phyloP scores from a whole-genome alignment of 1,139 yeast species.

The Taiozyma onychis region DNA sequence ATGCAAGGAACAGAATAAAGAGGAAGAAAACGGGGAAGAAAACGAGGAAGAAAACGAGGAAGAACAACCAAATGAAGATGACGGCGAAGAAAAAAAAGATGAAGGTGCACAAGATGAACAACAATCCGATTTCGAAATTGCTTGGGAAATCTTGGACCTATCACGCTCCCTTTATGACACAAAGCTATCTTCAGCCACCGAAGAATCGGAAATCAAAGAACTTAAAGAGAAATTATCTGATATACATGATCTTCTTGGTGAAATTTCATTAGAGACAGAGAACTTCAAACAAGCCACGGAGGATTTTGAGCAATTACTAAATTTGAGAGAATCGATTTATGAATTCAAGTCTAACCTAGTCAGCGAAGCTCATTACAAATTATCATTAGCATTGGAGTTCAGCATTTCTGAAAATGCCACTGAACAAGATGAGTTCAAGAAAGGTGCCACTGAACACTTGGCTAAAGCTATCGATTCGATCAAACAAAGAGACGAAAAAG shows the following conservation, averaged over 20 bases:
- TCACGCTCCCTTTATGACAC: conserved; percentile 58
- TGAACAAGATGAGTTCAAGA: conserved; percentile 33
- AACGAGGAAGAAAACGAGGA: conserved; percentile 32
- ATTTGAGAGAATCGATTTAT: conserved; percentile 45
- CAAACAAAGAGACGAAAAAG: conserved; percentile 28
- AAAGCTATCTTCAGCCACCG: conserved; percentile 7
- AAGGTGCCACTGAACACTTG: conserved; percentile 54
- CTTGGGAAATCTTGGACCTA: conserved; percentile 82
- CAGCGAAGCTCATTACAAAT: conserved; percentile 78
- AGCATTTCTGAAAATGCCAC: conserved; percentile 38
- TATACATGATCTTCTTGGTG: conserved; percentile 78
- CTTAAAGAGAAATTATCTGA: conserved; percentile 57
- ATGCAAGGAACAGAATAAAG: conserved; percentile 35
- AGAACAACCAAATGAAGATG: conserved; percentile 14
- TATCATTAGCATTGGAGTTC: conserved; percentile 76
- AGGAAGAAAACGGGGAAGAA: conserved; percentile 29
- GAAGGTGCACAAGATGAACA: conserved; percentile 36
- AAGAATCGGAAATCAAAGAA: conserved; percentile 27
- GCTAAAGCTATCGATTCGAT: conserved; percentile 58
- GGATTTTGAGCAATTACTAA: conserved; percentile 56
- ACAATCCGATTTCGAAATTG: conserved; percentile 74
- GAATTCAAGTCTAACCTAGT: conserved; percentile 49
- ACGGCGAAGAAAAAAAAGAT: conserved; percentile 11
- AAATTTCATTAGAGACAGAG: conserved; percentile 81
- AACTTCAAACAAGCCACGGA: conserved; percentile 71